Evolutionary conservation across 257 asterid genomes (phyloP).

Genomic region (Paulownia fortunei): DNA sequence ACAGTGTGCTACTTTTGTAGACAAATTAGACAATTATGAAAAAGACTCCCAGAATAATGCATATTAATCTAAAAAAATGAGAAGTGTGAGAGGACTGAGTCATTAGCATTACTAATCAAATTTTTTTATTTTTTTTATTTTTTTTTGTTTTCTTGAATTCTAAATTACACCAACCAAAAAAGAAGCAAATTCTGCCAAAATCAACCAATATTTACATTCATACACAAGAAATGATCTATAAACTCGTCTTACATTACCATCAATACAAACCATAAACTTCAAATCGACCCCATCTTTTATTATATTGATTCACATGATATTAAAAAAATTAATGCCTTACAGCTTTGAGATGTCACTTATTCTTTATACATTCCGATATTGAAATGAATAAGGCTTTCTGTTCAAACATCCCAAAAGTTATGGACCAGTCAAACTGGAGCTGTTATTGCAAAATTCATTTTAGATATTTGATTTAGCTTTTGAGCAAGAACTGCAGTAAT

Average conservation of each 20-base stretch:
- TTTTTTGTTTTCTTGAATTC: not conserved
- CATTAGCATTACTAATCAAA: not conserved
- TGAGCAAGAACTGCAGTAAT: not conserved
- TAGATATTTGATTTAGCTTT: not conserved
- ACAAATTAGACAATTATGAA: not conserved
- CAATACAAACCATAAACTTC: not conserved
- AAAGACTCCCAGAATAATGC: not conserved
- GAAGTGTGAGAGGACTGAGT: not conserved
- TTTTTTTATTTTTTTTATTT: too few species aligned
- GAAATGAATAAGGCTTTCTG: not conserved
- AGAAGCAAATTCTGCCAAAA: not conserved
- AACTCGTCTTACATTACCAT: constrained; percentile 19
- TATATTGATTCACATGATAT: not conserved
- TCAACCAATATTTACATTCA: not conserved
- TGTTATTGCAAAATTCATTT: not conserved
- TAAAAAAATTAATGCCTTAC: not conserved
- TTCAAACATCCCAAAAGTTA: constrained; percentile 6
- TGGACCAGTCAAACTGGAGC: not conserved
- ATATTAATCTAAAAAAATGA: not conserved
- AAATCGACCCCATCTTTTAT: not conserved
- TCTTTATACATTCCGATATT: not conserved
- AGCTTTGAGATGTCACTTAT: not conserved
- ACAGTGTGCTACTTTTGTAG: not conserved
- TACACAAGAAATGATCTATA: constrained; percentile 1
- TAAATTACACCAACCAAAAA: constrained; percentile 1